A percentile compares a stretch with the other conserved stretches of the same genome.
Conservation (phyloP, 2,329 filamentous ascomycete genomes). For the Penicillium sp. region DNA sequence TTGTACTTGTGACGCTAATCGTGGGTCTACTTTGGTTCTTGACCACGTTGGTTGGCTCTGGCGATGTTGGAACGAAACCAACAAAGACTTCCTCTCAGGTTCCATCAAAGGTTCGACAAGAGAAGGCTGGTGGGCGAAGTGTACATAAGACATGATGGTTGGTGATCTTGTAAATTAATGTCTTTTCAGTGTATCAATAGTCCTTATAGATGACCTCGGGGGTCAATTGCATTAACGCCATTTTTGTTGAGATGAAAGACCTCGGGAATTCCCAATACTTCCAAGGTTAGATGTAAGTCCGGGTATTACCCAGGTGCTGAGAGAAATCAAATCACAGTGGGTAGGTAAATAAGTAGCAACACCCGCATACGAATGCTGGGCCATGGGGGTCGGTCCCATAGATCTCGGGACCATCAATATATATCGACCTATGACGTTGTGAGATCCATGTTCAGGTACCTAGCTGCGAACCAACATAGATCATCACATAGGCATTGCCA, state of each 20-base stretch:
- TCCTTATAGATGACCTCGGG: neutral
- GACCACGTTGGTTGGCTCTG: neutral
- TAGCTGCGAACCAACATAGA: too few relatives aligned
- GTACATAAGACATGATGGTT: neutral
- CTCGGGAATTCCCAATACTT: too few relatives aligned
- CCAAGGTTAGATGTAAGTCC: too few relatives aligned
- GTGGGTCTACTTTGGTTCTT: slow-evolving; percentile 29
- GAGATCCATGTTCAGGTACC: neutral
- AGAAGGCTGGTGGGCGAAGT: neutral
- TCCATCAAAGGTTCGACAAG: neutral
- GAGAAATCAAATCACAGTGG: too few relatives aligned
- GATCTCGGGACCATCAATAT: too few relatives aligned
- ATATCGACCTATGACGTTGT: neutral
- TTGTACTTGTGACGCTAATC: slow-evolving; percentile 58
- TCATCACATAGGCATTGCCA: too few relatives aligned
- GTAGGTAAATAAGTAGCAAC: too few relatives aligned
- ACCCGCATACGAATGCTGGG: too few relatives aligned
- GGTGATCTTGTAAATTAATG: neutral
- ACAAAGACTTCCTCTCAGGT: neutral
- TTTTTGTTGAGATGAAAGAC: neutral
- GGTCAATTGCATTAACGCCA: neutral
- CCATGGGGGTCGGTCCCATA: too few relatives aligned
- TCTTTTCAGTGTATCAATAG: neutral
- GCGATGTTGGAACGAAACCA: neutral
- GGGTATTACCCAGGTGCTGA: too few relatives aligned